A percentile compares a stretch with the other conserved stretches of the same genome.
Evolutionary conservation across 208 protist species (phyloP).

Genomic region (Acanthamoeba pearcei): DNA sequence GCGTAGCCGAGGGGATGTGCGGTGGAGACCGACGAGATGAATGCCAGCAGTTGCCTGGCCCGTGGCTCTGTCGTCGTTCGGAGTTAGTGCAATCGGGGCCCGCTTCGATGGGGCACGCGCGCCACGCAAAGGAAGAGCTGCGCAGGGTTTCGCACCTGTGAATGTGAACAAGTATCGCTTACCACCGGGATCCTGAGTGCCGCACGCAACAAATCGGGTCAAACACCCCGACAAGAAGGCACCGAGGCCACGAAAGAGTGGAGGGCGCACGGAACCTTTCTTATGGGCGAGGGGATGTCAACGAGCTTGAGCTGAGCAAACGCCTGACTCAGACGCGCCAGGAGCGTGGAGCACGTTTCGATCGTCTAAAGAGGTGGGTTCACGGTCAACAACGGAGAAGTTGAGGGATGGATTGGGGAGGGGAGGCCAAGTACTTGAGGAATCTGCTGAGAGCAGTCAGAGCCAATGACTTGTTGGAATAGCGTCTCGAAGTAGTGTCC

Average conservation of each 20-base stretch:
- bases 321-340: constrained; percentile 40
- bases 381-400: background rate
- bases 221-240: background rate
- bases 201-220: background rate
- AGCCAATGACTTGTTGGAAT: background rate
- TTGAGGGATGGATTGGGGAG: background rate
- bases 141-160: background rate
- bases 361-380: background rate
- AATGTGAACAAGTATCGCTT: background rate
- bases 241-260: background rate
- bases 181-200: background rate
- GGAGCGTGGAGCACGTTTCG: constrained; percentile 26
- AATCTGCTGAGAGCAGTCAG: constrained; percentile 50
- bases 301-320: constrained; percentile 12
- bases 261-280: background rate
- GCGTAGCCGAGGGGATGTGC: background rate
- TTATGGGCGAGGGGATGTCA: background rate
- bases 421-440: background rate
- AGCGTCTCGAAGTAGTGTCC: constrained; percentile 21
- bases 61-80: background rate
- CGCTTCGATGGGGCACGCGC: no score
- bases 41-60: constrained; percentile 1
- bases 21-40: constrained; percentile 19
- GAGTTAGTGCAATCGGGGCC: background rate
- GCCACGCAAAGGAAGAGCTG: background rate